Evolutionary conservation across 306 rosid species (phyloP).

Genomic region (Pachyrhizus erosus): DNA sequence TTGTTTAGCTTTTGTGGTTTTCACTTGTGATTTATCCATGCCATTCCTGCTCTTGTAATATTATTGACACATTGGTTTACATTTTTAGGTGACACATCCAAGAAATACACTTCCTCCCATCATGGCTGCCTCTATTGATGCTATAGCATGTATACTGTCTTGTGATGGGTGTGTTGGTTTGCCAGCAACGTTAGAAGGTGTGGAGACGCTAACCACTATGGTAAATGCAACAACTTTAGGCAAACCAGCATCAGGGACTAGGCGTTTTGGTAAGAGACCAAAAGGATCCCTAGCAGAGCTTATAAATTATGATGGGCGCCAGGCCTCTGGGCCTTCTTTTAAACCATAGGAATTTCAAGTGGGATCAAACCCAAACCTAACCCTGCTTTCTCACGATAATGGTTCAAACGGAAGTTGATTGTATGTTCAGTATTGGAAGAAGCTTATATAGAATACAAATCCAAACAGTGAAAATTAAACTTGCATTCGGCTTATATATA

Average conservation of each 20-base stretch:
- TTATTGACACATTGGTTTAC: slow-evolving; percentile 34
- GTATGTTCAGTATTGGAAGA: slow-evolving; percentile 20
- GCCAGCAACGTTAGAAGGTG: slow-evolving; percentile 32
- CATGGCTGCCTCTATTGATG: slow-evolving; percentile 62
- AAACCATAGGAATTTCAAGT: slow-evolving; percentile 25
- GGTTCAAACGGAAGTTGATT: slow-evolving; percentile 11
- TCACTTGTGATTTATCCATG: background rate
- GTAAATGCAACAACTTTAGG: slow-evolving; percentile 45
- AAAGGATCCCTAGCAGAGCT: slow-evolving; percentile 41
- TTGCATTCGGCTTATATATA: slow-evolving; percentile 21
- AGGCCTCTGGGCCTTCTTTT: slow-evolving; percentile 30
- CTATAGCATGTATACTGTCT: slow-evolving; percentile 68
- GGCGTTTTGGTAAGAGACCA: slow-evolving; percentile 37
- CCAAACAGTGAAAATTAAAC: slow-evolving; percentile 6
- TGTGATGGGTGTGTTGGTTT: slow-evolving; percentile 70
- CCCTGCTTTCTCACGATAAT: slow-evolving; percentile 21
- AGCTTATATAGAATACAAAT: slow-evolving; percentile 34
- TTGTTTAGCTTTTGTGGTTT: slow-evolving; percentile 19
- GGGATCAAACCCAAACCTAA: background rate
- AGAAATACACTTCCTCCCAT: slow-evolving; percentile 67
- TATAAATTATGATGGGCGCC: slow-evolving; percentile 12
- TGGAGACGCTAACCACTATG: slow-evolving; percentile 53
- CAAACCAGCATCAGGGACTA: slow-evolving; percentile 23
- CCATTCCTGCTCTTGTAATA: background rate
- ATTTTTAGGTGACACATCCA: slow-evolving; percentile 72